Evolutionary conservation across 352 stramenopile genomes (phyloP), one percentile per base, ranked within the genome.

Genomic region (Pythium sp.): DNA sequence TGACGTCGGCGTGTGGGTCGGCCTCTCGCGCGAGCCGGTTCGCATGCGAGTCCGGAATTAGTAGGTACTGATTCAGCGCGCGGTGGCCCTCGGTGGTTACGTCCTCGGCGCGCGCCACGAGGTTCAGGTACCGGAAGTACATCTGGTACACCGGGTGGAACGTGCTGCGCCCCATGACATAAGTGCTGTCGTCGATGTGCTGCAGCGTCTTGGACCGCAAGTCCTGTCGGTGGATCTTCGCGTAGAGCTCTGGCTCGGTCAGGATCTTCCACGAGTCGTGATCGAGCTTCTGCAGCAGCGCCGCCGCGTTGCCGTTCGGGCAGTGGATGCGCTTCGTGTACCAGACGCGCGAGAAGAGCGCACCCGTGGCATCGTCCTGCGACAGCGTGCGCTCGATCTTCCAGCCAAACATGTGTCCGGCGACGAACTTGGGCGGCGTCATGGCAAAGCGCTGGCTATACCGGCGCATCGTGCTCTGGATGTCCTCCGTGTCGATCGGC

Each of bases 261-360:
- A 82, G 36, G 12, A 72, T 66, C 15, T 65, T 69, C 76, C 76
- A 82, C 15, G 76, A 77, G n/a, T 80, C 73, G 2, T 14, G 24
- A 24, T 77, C 69, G 2, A 82, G 49, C 51, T 73, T 72, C 51
- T 73, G 67, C 55, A 80, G 69, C 53, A 69, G 68, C 38, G 66
- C 46, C 2, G 51, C 58, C 18, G 62, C 76, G 12, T 60, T 74
- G 47, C 73, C 68, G 47, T 60, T 64, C 46, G 76, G 58, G 49
- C 73, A 80, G 9, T 71, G 71, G 6, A 82, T 76, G 11, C 67
- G 73, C 66, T 75, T 76, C 2, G 69, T 71, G 68, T 79, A 82
- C 69, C 71, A 70, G 6, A 68, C 76, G 12, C 76, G 60, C 0
- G 66, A 49, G 22, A 82, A 47, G 36, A 78, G 14, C 7, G 71